Evolutionary conservation across 106 monocot species (phyloP).

Genomic region (Triglochin maritima): DNA sequence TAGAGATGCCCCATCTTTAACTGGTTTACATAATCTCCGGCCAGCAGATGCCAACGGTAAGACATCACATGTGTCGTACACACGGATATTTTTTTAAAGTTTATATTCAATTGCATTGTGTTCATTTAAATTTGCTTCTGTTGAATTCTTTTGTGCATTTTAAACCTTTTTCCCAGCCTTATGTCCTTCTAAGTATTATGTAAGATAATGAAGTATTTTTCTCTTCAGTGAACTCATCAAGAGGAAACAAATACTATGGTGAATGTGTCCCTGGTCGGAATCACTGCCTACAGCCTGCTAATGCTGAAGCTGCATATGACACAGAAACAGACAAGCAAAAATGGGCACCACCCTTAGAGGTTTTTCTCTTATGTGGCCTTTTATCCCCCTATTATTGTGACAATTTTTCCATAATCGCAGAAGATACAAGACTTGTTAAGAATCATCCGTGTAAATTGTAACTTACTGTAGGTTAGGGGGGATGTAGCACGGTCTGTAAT

Average conservation of each 20-base stretch:
- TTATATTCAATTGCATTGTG: too few species aligned
- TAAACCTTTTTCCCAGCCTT: too few species aligned
- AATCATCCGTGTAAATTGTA: not conserved
- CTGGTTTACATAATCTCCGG: conserved; percentile 78
- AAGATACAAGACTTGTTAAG: not conserved
- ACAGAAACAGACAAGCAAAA: conserved; percentile 58
- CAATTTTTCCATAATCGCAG: too few species aligned
- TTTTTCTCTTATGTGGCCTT: conserved; percentile 1
- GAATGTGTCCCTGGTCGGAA: conserved; percentile 39
- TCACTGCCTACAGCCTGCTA: conserved; percentile 52
- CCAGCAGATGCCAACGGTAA: conserved; percentile 77
- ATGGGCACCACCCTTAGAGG: conserved; percentile 81
- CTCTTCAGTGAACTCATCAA: conserved; percentile 75
- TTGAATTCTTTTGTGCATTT: too few species aligned
- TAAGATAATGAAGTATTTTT: conserved; percentile 4
- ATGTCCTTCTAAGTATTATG: too few species aligned
- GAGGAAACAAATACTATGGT: conserved; percentile 81
- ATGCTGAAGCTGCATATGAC: conserved; percentile 61
- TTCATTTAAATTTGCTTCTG: too few species aligned
- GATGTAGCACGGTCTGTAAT: conserved; percentile 75
- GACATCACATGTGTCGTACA: not conserved
- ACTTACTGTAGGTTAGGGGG: conserved; percentile 49
- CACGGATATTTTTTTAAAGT: too few species aligned
- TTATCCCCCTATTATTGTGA: not conserved
- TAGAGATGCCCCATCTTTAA: conserved; percentile 34